Evolutionary conservation across 1,139 yeast species (phyloP).

Genomic region (Ogataea hybrid): DNA sequence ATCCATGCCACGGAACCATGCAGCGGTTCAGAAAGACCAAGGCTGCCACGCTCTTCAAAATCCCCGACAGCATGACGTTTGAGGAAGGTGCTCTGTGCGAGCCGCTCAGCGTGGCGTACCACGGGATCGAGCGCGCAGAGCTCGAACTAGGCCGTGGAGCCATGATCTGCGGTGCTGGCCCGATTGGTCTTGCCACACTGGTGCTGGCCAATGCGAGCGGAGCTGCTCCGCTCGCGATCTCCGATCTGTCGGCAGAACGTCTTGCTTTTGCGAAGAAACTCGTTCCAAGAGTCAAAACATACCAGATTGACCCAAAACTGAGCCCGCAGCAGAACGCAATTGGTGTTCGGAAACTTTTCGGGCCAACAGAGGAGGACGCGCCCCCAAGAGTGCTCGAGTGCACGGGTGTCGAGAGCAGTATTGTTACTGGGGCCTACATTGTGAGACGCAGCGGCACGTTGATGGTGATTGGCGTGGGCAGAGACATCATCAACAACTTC

Average conservation of each 20-base stretch:
- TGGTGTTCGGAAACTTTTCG: conserved; percentile 33
- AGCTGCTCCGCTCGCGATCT: conserved; percentile 34
- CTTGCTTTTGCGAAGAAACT: conserved; percentile 34
- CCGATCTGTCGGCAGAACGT: conserved; percentile 35
- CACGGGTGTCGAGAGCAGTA: conserved; percentile 34
- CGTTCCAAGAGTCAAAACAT: conserved; percentile 35
- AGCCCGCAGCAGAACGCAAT: conserved; percentile 31
- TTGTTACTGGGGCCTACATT: conserved; percentile 35
- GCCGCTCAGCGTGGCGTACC: conserved; percentile 37
- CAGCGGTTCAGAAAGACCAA: conserved; percentile 28
- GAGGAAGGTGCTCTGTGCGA: conserved; percentile 38
- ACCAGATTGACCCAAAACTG: conserved; percentile 31
- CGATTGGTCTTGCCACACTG: conserved; percentile 36
- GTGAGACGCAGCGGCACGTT: conserved; percentile 37
- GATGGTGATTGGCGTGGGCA: conserved; percentile 39
- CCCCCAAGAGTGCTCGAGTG: conserved; percentile 35
- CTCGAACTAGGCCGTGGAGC: conserved; percentile 32
- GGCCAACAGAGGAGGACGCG: conserved; percentile 26
- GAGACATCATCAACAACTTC: conserved; percentile 35
- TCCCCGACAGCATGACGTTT: conserved; percentile 34
- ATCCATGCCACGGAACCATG: conserved; percentile 32
- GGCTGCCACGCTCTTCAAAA: conserved; percentile 30
- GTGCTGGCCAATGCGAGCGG: conserved; percentile 35
- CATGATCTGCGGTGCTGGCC: conserved; percentile 37
- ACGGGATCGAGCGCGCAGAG: conserved; percentile 34